These are phyloP conservation scores for Falciphora oryzae DNA, from an alignment of 2,329 filamentous ascomycete species.

Conservation along the genomic window DNA sequence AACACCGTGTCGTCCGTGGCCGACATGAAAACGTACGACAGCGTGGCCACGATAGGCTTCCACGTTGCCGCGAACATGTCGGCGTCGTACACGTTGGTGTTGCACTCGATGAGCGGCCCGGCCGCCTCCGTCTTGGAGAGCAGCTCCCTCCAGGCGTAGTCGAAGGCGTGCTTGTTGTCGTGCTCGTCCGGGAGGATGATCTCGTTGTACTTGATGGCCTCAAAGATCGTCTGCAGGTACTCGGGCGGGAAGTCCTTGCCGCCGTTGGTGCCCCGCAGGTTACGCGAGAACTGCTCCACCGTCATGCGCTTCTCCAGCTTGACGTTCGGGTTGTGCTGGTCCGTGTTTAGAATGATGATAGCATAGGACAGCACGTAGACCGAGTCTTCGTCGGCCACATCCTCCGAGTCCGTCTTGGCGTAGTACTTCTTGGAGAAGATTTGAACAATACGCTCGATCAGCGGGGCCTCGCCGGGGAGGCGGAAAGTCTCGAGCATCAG, in stretches of 20 bases:
- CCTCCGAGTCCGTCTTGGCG: slow-evolving; percentile 60
- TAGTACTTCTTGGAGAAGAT: slow-evolving; percentile 85
- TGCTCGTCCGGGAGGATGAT: slow-evolving; percentile 97
- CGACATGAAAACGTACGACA: slow-evolving; percentile 98
- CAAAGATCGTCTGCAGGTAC: slow-evolving; percentile 80
- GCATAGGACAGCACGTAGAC: slow-evolving; percentile 90
- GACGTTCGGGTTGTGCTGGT: slow-evolving; percentile 92
- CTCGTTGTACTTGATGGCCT: slow-evolving; percentile 87
- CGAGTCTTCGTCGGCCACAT: slow-evolving; percentile 78
- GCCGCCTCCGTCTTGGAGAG: slow-evolving; percentile 76
- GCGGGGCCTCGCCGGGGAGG: slow-evolving; percentile 82
- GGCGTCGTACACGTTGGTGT: slow-evolving; percentile 92
- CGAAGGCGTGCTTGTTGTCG: slow-evolving; percentile 92
- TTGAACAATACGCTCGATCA: slow-evolving; percentile 90
- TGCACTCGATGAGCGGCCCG: slow-evolving; percentile 67
- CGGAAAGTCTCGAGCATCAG: slow-evolving; percentile 88
- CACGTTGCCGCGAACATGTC: slow-evolving; percentile 97
- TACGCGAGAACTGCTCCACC: slow-evolving; percentile 73
- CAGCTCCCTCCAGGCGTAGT: slow-evolving; percentile 95
- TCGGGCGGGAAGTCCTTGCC: slow-evolving; percentile 77
- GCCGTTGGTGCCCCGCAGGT: slow-evolving; percentile 84
- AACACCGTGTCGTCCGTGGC: slow-evolving; percentile 96
- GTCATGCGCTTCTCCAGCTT: slow-evolving; percentile 77
- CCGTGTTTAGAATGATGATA: slow-evolving; percentile 96
- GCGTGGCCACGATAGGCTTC: slow-evolving; percentile 88